Evolutionary conservation across 441 rosid species (phyloP).

Genomic region (Melianthus villosus): DNA sequence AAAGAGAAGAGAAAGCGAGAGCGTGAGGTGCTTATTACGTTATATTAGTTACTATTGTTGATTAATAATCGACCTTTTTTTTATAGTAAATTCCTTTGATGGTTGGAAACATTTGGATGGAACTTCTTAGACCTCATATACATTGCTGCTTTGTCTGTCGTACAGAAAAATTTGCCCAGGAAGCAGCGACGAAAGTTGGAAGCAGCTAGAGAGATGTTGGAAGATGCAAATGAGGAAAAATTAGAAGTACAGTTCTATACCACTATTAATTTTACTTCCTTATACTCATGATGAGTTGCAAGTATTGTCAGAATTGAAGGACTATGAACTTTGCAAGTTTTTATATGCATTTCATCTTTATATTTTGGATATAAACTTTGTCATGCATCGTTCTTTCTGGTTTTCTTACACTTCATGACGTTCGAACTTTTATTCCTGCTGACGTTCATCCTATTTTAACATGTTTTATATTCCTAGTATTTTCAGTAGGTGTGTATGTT

Average conservation of each 20-base stretch:
- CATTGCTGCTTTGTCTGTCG: slow-evolving; percentile 11
- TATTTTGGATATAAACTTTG: no score
- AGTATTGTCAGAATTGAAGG: slow-evolving; percentile 1
- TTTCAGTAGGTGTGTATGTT: no score
- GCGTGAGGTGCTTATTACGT: slow-evolving; percentile 40
- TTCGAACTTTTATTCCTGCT: no score
- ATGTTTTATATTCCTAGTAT: no score
- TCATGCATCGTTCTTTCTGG: no score
- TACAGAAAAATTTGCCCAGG: slow-evolving; percentile 79
- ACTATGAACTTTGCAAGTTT: not conserved
- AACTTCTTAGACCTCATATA: not conserved
- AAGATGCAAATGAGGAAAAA: slow-evolving; percentile 36
- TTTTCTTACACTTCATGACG: no score
- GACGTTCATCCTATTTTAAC: no score
- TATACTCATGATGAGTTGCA: not conserved
- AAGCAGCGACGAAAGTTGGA: slow-evolving; percentile 78
- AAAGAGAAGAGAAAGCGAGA: slow-evolving; percentile 86
- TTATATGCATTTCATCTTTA: no score
- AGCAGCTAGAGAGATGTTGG: slow-evolving; percentile 95
- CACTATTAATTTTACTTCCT: not conserved
- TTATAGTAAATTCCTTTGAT: no score
- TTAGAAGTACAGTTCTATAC: slow-evolving; percentile 16
- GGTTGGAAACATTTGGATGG: not conserved
- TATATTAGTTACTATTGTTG: slow-evolving; percentile 2
- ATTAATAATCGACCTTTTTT: no score